Evolutionary conservation across 805 yeast species (phyloP).

Genomic region (Ogataea ganodermae): DNA sequence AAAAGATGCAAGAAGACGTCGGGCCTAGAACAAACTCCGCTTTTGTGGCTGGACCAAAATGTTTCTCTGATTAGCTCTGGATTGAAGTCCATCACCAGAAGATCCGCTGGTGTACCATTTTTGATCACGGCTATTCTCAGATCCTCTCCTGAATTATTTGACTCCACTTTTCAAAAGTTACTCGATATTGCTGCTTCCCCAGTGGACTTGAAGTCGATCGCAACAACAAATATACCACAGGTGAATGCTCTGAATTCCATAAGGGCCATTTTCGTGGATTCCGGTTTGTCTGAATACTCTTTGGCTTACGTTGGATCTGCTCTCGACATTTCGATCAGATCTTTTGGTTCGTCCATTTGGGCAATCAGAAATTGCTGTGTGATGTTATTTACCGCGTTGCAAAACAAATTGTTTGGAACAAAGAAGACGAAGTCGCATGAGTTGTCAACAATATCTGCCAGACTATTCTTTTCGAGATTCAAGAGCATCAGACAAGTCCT

Average conservation of each 20-base stretch:
- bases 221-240: conserved; percentile 77
- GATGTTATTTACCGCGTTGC: conserved; percentile 87
- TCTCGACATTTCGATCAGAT: conserved; percentile 21
- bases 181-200: conserved; percentile 56
- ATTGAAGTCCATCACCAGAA: conserved; percentile 74
- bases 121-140: conserved; percentile 74
- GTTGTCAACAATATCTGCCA: conserved; percentile 39
- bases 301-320: conserved; percentile 57
- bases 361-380: conserved; percentile 88
- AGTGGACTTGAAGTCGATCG: conserved; percentile 40
- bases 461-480: conserved; percentile 70
- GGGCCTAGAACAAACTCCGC: conserved; percentile 42
- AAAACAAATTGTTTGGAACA: conserved; percentile 76
- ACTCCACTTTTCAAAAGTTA: conserved; percentile 52
- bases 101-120: conserved; percentile 92
- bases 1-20: conserved; percentile 45
- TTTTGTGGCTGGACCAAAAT: conserved; percentile 61
- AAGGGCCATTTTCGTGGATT: conserved; percentile 70
- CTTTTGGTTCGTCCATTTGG: conserved; percentile 75
- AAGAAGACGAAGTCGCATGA: conserved; percentile 38
- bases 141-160: conserved; percentile 48
- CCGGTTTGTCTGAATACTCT: conserved; percentile 58
- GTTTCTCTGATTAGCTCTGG: conserved; percentile 45
- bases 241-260: conserved; percentile 92
- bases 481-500: conserved; percentile 53